Conservation (phyloP, 2,329 filamentous ascomycete genomes). For the Xylariaceae sp. region DNA sequence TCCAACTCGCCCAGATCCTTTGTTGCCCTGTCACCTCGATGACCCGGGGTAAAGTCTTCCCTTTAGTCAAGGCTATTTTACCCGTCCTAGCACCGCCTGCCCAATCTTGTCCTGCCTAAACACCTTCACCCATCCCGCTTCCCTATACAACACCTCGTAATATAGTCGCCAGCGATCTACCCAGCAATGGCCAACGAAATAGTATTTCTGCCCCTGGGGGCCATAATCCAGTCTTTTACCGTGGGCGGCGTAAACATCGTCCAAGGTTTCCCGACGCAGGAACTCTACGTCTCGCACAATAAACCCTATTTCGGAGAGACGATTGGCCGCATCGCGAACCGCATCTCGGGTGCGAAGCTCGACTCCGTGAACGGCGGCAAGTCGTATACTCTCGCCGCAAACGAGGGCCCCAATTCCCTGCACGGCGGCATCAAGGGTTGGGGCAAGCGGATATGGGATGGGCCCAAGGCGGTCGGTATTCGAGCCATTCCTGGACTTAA, state of each 20-base stretch:
- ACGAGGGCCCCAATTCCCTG: conserved; percentile 72
- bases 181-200: conserved; percentile 39
- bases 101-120: neutral
- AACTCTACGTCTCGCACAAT: conserved; percentile 73
- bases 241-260: conserved; percentile 82
- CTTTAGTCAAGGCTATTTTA: too few species aligned
- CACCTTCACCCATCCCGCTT: neutral
- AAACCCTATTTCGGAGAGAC: conserved; percentile 84
- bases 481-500: conserved; percentile 48
- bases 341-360: conserved; percentile 69
- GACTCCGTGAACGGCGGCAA: conserved; percentile 64
- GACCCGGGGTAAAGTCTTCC: too few species aligned
- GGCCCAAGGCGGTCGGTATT: conserved; percentile 59
- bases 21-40: neutral
- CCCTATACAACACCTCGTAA: neutral
- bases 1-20: neutral
- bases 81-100: too few species aligned
- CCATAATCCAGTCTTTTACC: conserved; percentile 75
- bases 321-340: conserved; percentile 81
- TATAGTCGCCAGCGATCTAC: neutral
- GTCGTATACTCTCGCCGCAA: conserved; percentile 65
- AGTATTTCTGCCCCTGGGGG: conserved; percentile 69
- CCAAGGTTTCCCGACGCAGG: conserved; percentile 72
- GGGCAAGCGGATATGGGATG: conserved; percentile 74
- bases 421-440: conserved; percentile 73